Conservation (phyloP, 2,329 filamentous ascomycete species). For the Nothophaeocryptopus gaeumannii region DNA sequence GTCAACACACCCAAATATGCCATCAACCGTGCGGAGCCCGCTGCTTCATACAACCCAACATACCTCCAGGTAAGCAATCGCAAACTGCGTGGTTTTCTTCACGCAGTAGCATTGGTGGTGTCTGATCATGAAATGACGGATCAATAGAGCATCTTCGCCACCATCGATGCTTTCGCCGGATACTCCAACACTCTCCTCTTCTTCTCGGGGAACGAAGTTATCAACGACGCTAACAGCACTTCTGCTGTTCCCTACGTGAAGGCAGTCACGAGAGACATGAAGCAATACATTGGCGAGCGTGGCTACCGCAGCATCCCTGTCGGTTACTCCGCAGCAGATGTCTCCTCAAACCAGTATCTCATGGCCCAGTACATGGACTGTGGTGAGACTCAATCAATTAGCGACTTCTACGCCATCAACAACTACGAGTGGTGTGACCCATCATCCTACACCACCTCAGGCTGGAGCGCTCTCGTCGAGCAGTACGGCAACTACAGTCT, state of each 20-base stretch:
- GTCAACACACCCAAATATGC: slow-evolving; percentile 86
- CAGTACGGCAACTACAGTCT: slow-evolving; percentile 81
- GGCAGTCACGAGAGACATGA: slow-evolving; percentile 73
- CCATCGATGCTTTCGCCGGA: slow-evolving; percentile 76
- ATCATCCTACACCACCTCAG: slow-evolving; percentile 64
- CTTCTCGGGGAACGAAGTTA: slow-evolving; percentile 78
- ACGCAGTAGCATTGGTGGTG: too few species aligned
- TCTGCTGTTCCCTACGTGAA: slow-evolving; percentile 62
- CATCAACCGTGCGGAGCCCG: slow-evolving; percentile 70
- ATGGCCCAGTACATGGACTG: slow-evolving; percentile 92
- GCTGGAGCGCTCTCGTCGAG: slow-evolving; percentile 82
- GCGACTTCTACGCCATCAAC: slow-evolving; percentile 85
- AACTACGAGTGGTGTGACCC: slow-evolving; percentile 82
- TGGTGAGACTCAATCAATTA: slow-evolving; percentile 67
- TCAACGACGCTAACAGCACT: slow-evolving; percentile 61
- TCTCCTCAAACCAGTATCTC: slow-evolving; percentile 76
- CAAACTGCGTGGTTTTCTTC: too few species aligned
- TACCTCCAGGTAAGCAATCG: slow-evolving; percentile 62
- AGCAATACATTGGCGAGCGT: slow-evolving; percentile 73
- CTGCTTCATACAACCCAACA: slow-evolving; percentile 74
- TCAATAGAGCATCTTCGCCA: slow-evolving; percentile 65
- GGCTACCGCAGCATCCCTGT: slow-evolving; percentile 67
- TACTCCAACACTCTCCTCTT: slow-evolving; percentile 86
- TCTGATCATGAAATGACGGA: too few species aligned
- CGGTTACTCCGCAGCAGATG: slow-evolving; percentile 80